Conservation (phyloP, 805 yeast genomes). For the Kluyveromyces dobzhanskii region DNA sequence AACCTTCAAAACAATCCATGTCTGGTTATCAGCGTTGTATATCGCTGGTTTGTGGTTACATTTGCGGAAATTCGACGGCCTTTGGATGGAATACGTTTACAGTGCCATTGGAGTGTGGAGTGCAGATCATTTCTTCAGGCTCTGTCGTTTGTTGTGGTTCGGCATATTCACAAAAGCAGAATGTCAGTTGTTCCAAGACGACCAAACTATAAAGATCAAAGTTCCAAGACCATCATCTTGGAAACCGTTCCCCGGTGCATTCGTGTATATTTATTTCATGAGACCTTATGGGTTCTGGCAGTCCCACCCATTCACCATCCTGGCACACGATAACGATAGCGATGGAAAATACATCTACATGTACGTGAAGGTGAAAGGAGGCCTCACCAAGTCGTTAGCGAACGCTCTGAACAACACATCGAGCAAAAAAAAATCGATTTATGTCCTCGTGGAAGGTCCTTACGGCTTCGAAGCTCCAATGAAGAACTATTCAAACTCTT, state of each 20-base stretch:
- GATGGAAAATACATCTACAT: conserved; percentile 31
- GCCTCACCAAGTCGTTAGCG: conserved; percentile 34
- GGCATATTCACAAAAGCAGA: conserved; percentile 49
- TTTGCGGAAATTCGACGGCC: conserved; percentile 13
- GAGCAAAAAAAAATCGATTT: conserved; percentile 18
- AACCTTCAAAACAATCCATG: conserved; percentile 35
- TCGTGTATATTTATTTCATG: conserved; percentile 40
- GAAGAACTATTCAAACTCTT: conserved; percentile 42
- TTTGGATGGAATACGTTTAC: conserved; percentile 33
- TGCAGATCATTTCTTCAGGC: conserved; percentile 50
- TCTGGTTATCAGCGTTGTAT: conserved; percentile 37
- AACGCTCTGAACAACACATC: conserved; percentile 22
- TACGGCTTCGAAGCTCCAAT: conserved; percentile 49
- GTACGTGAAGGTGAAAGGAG: conserved; percentile 38
- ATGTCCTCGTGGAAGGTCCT: conserved; percentile 54
- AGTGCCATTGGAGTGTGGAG: conserved; percentile 36
- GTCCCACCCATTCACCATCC: conserved; percentile 48
- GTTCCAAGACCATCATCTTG: conserved; percentile 21
- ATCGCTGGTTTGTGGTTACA: conserved; percentile 43
- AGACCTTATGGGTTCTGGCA: conserved; percentile 43
- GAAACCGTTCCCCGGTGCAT: conserved; percentile 39
- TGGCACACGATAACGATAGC: conserved; percentile 33
- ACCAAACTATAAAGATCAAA: conserved; percentile 1
- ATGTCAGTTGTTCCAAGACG: conserved; percentile 13
- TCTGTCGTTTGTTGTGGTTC: conserved; percentile 42